Conservation (phyloP, 2,329 filamentous ascomycete species). For the Aphanocladium album region DNA sequence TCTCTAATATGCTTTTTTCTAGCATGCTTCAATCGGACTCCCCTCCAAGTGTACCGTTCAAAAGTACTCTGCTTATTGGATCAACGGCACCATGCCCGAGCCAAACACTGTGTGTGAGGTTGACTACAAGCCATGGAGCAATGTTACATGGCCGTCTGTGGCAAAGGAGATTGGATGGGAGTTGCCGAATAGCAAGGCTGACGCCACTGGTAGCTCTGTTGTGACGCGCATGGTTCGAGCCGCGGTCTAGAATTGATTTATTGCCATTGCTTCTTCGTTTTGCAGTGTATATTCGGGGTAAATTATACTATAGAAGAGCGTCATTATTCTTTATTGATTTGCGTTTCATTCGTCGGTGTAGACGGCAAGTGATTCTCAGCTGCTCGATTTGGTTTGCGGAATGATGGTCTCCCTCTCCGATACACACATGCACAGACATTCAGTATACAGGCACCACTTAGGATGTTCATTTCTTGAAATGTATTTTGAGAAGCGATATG, state of each 20-base stretch:
- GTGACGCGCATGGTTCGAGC: neutral
- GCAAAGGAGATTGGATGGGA: neutral
- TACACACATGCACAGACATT: no score
- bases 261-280: neutral
- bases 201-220: neutral
- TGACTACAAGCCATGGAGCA: slow-evolving; percentile 7
- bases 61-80: slow-evolving; percentile 11
- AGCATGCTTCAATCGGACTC: slow-evolving; percentile 2
- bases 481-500: no score
- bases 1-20: neutral
- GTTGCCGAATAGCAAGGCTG: neutral
- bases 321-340: no score
- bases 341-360: no score
- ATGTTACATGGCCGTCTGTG: neutral
- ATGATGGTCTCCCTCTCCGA: no score
- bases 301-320: neutral
- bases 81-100: slow-evolving; percentile 12
- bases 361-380: no score
- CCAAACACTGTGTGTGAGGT: slow-evolving; percentile 11
- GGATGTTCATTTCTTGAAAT: no score
- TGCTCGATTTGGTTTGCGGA: no score
- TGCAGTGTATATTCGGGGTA: no score
- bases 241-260: neutral
- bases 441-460: no score
- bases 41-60: slow-evolving; percentile 11